Evolutionary conservation across 2,329 filamentous ascomycete genomes (phyloP), one percentile per base, ranked within the genome.

Genomic region (Trichoderma brevicompactum): DNA sequence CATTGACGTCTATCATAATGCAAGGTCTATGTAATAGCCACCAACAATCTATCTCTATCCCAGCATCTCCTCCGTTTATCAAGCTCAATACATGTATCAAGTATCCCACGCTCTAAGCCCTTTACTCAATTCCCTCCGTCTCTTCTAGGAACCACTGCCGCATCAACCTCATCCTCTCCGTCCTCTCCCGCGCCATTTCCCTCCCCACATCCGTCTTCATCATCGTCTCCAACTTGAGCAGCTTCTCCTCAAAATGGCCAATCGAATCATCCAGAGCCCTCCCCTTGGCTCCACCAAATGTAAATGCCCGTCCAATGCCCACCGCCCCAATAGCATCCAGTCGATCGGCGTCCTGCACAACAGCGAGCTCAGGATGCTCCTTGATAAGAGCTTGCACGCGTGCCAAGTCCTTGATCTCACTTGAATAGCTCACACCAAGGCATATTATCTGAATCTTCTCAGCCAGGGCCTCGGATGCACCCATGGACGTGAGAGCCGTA

Each of bases 311-410:
- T 2, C 87, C 94, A 65, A 97, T 89, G 0, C 94, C 94, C 36
- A 97, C 86, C 0, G 91, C 92, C 1, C 94, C 94, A 56, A 97
- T 88, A 4, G 93, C 91, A 78, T 98, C 94, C n/a, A 98, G 81
- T 7, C 94, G 84, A 79, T 97, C 94, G 4, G 94, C 94, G 76
- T 97, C 94, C 78, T 97, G 94, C 38, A 97, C 92, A 54, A 96
- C 86, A 0, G 87, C 93, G 40, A 80, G 73, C 70, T 79, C 78
- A 1, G 92, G 92, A 74, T 91, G 81, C 36, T 78, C 73, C 6
- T 74, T 74, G n/a, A 96, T 80, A n/a, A 94, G 80, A 1, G 79
- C 76, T n/a, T 76, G 77, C 8, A 92, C 87, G 12, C 79, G 77
- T 6, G 77, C 78, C 1, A 89, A 89, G 72, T 93, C 82, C 71